phyloP scores from a whole-genome alignment of 1,139 yeast genomes.

The Candida mesenterica region DNA sequence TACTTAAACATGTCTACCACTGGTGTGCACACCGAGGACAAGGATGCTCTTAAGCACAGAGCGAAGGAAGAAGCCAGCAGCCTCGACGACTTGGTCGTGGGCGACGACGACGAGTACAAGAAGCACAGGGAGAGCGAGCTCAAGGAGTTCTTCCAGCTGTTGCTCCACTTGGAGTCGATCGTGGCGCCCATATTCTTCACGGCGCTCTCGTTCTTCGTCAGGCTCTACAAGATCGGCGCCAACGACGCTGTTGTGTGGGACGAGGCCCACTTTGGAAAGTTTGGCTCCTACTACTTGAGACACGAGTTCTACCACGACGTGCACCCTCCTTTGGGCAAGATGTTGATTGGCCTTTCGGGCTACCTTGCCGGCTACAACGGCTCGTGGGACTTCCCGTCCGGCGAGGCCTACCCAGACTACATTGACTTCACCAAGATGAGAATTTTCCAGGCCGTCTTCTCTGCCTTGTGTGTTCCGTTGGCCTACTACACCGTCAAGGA shows the following conservation, averaged over 20 bases:
- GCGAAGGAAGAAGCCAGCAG: slow-evolving; percentile 4
- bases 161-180: slow-evolving; percentile 32
- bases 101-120: slow-evolving; percentile 22
- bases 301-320: slow-evolving; percentile 97
- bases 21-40: slow-evolving; percentile 21
- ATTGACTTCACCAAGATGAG: slow-evolving; percentile 91
- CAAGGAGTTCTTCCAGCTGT: slow-evolving; percentile 31
- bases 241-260: slow-evolving; percentile 61
- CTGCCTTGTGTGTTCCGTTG: slow-evolving; percentile 86
- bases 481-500: slow-evolving; percentile 92
- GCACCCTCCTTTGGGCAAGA: slow-evolving; percentile 97
- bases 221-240: slow-evolving; percentile 52
- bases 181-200: slow-evolving; percentile 51
- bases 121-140: slow-evolving; percentile 30
- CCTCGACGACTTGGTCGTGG: slow-evolving; percentile 10
- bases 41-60: slow-evolving; percentile 21
- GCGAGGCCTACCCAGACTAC: slow-evolving; percentile 80
- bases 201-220: slow-evolving; percentile 44
- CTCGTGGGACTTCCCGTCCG: slow-evolving; percentile 91
- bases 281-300: slow-evolving; percentile 88
- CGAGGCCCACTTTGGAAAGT: slow-evolving; percentile 84
- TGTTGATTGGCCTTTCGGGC: slow-evolving; percentile 94
- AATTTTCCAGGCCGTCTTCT: slow-evolving; percentile 86
- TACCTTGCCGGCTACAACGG: slow-evolving; percentile 95
- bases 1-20: slow-evolving; percentile 25